A percentile compares a stretch with the other conserved stretches of the same genome.
Evolutionary conservation across 2,329 filamentous ascomycete species (phyloP).

Genomic region (Parastagonospora nodorum): DNA sequence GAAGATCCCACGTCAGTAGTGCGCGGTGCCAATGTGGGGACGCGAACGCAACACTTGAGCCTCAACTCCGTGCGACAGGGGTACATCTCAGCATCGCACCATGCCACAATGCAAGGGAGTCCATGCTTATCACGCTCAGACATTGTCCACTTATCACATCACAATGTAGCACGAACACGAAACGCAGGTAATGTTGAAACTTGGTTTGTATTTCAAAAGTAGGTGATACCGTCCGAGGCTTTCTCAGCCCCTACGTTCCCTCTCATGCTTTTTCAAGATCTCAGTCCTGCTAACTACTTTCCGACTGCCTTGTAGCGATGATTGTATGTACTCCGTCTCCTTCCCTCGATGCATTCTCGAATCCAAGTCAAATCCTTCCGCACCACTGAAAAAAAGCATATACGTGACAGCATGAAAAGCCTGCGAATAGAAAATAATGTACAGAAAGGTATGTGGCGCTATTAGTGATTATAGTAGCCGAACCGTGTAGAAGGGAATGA

Average conservation of each 20-base stretch:
- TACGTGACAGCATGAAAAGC: constrained; percentile 33
- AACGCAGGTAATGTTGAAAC: not conserved
- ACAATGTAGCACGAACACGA: not conserved
- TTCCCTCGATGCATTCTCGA: not conserved
- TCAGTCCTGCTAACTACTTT: not conserved
- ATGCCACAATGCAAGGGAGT: not conserved
- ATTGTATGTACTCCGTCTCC: constrained; percentile 1
- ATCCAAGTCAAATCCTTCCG: constrained; percentile 2
- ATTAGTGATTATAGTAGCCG: constrained; percentile 20
- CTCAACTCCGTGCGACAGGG: constrained; percentile 10
- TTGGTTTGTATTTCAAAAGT: constrained; percentile 6
- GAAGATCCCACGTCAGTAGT: constrained; percentile 16
- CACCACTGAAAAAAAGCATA: constrained; percentile 13
- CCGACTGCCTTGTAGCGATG: constrained; percentile 10
- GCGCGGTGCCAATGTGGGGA: constrained; percentile 13
- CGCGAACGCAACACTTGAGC: constrained; percentile 23
- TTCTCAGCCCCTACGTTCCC: constrained; percentile 12
- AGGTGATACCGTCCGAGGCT: constrained; percentile 15
- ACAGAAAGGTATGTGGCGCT: constrained; percentile 18
- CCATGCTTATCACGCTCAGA: not conserved
- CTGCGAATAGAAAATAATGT: constrained; percentile 21
- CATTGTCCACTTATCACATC: not conserved
- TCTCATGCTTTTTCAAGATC: constrained; percentile 3
- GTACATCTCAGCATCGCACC: not conserved
- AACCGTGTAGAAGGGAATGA: constrained; percentile 5